A percentile compares a stretch with the other conserved stretches of the same genome.
Evolutionary conservation across 345 rosid genomes (phyloP).

Genomic region (Gynandropsis gynandra): DNA sequence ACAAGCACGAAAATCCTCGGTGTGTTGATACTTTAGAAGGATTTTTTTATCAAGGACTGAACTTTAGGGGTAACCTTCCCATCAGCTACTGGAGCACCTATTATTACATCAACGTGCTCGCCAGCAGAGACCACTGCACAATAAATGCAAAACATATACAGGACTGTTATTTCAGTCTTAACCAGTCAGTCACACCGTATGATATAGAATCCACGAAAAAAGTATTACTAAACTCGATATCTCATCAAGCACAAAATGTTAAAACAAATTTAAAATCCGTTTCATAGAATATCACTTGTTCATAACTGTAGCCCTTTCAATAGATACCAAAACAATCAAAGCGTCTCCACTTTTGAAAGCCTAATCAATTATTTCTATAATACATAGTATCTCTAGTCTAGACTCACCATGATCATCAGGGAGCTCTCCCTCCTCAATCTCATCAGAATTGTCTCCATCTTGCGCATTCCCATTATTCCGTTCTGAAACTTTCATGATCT

Average conservation of each 20-base stretch:
- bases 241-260: too few relatives aligned
- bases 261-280: too few relatives aligned
- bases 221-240: too few relatives aligned
- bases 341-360: background rate
- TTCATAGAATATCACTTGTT: too few relatives aligned
- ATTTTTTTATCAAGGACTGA: slow-evolving; percentile 76
- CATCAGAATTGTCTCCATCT: slow-evolving; percentile 38
- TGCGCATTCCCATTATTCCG: slow-evolving; percentile 30
- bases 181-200: background rate
- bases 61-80: slow-evolving; percentile 99
- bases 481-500: slow-evolving; percentile 37
- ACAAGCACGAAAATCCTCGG: slow-evolving; percentile 94
- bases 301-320: background rate
- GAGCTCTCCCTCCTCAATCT: slow-evolving; percentile 98
- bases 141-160: slow-evolving; percentile 14
- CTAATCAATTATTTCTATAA: background rate
- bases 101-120: slow-evolving; percentile 87
- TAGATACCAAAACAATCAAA: background rate
- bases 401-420: slow-evolving; percentile 79
- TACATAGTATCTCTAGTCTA: background rate
- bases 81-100: slow-evolving; percentile 98
- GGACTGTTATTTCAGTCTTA: background rate
- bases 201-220: too few relatives aligned
- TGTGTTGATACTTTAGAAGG: slow-evolving; percentile 78
- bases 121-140: slow-evolving; percentile 87